A percentile compares a stretch with the other conserved stretches of the same genome.
Evolutionary conservation across 768 basidiomycete genomes (phyloP).

Genomic region (Leccinum ochraceum): DNA sequence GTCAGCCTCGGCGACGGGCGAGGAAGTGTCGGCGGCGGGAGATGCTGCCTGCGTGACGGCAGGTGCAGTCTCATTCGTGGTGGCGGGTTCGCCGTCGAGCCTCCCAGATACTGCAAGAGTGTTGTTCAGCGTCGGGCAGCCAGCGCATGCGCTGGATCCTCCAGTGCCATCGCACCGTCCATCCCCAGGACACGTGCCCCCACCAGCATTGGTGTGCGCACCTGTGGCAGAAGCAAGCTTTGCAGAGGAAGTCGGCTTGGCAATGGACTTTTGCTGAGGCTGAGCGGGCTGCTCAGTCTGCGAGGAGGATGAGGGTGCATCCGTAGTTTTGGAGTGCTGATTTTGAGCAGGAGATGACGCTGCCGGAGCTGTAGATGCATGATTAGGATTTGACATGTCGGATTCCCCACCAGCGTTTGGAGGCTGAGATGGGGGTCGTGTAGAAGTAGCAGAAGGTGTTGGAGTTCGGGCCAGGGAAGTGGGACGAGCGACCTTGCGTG

Average conservation of each 20-base stretch:
- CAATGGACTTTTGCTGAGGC: conserved; percentile 27
- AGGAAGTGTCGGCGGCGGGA: conserved; percentile 37
- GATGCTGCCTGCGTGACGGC: conserved; percentile 22
- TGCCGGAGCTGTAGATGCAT: conserved; percentile 35
- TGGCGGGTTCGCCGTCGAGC: conserved; percentile 39
- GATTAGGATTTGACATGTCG: conserved; percentile 40
- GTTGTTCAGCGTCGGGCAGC: conserved; percentile 98
- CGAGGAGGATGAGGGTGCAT: conserved; percentile 28
- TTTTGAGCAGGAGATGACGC: conserved; percentile 28
- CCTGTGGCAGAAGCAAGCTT: conserved; percentile 33
- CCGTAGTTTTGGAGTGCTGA: conserved; percentile 34
- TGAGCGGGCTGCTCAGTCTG: conserved; percentile 28
- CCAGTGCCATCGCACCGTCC: conserved; percentile 98
- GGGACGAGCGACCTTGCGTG: conserved; percentile 73
- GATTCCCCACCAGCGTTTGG: conserved; percentile 37
- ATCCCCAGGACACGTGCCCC: conserved; percentile 95
- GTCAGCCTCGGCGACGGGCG: conserved; percentile 31
- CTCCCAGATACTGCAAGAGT: conserved; percentile 49
- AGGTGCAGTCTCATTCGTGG: conserved; percentile 23
- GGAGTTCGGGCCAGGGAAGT: conserved; percentile 51
- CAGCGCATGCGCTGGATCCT: conserved; percentile 88
- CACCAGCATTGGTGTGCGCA: conserved; percentile 32
- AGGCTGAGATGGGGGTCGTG: conserved; percentile 32
- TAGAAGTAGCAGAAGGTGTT: conserved; percentile 35
- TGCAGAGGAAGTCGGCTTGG: conserved; percentile 28